A percentile compares a stretch with the other conserved stretches of the same genome.
phyloP scores from a whole-genome alignment of 2,329 filamentous ascomycete species.

The Colletotrichum gigasporum region DNA sequence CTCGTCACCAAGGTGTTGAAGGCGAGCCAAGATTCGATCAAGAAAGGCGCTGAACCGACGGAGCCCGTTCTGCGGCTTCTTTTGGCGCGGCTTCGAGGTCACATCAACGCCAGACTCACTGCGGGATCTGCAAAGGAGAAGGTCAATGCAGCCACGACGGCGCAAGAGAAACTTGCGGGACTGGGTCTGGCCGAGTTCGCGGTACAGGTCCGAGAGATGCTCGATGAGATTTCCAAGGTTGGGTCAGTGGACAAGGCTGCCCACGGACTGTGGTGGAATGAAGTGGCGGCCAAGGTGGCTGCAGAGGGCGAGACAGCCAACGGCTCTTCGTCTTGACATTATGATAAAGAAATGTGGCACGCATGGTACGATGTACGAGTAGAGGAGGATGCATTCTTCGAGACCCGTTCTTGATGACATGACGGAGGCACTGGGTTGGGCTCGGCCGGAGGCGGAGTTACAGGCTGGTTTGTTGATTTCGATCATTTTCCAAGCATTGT shows the following conservation, averaged over 20 bases:
- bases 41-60: conserved; percentile 51
- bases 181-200: conserved; percentile 80
- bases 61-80: conserved; percentile 73
- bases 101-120: conserved; percentile 71
- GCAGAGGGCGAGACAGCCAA: conserved; percentile 42
- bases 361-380: conserved; percentile 27
- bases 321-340: background rate
- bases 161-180: conserved; percentile 74
- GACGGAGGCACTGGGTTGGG: conserved; percentile 29
- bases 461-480: conserved; percentile 6
- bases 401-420: conserved; percentile 24
- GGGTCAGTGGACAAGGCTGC: conserved; percentile 73
- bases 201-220: conserved; percentile 72
- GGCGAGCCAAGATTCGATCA: conserved; percentile 57
- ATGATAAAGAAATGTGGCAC: conserved; percentile 15
- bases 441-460: conserved; percentile 24
- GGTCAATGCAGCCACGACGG: conserved; percentile 73
- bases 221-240: conserved; percentile 73
- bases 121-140: conserved; percentile 76
- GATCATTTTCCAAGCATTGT: conserved; percentile 16
- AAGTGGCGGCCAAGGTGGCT: conserved; percentile 66
- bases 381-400: conserved; percentile 9
- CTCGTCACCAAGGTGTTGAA: conserved; percentile 66
- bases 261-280: conserved; percentile 77
- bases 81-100: conserved; percentile 72